phyloP scores from a whole-genome alignment of 2,329 filamentous ascomycete species.

The Cladophialophora immunda region DNA sequence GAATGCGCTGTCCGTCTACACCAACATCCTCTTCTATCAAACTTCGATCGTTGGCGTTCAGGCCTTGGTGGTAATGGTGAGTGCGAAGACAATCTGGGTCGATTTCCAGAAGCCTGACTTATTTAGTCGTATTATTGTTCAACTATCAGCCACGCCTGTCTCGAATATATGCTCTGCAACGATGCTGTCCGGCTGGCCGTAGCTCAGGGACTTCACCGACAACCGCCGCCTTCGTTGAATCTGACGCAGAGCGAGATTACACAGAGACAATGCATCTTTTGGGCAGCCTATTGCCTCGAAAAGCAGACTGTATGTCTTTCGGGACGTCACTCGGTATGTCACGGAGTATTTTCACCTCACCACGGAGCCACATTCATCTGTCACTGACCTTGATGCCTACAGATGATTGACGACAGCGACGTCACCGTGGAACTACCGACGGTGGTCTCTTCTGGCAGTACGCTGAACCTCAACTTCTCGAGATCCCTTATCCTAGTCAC shows the following conservation, averaged over 20 bases:
- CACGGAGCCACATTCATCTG: too few species aligned
- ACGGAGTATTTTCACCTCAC: too few species aligned
- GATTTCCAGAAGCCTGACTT: too few species aligned
- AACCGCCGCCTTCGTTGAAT: conserved; percentile 15
- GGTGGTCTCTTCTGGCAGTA: background rate
- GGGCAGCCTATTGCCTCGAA: conserved; percentile 25
- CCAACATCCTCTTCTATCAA: conserved; percentile 1
- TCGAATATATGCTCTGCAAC: conserved; percentile 21
- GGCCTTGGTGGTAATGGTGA: conserved; percentile 7
- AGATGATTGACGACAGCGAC: conserved; percentile 24
- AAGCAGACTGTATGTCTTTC: conserved; percentile 24
- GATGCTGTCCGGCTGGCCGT: conserved; percentile 22
- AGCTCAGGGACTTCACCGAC: conserved; percentile 27
- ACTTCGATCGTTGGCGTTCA: conserved; percentile 2
- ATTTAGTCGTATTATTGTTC: conserved; percentile 23
- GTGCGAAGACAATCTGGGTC: background rate
- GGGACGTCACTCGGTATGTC: conserved; percentile 24
- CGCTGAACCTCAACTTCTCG: conserved; percentile 9
- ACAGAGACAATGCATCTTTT: conserved; percentile 23
- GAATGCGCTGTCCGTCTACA: conserved; percentile 9
- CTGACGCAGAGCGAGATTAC: conserved; percentile 9
- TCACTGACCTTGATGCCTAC: too few species aligned
- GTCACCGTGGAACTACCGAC: conserved; percentile 3
- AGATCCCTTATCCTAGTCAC: conserved; percentile 14
- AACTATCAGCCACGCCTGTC: conserved; percentile 9